Base-by-base conservation (phyloP, 306 rosid species). In the Rosa chinensis region DNA sequence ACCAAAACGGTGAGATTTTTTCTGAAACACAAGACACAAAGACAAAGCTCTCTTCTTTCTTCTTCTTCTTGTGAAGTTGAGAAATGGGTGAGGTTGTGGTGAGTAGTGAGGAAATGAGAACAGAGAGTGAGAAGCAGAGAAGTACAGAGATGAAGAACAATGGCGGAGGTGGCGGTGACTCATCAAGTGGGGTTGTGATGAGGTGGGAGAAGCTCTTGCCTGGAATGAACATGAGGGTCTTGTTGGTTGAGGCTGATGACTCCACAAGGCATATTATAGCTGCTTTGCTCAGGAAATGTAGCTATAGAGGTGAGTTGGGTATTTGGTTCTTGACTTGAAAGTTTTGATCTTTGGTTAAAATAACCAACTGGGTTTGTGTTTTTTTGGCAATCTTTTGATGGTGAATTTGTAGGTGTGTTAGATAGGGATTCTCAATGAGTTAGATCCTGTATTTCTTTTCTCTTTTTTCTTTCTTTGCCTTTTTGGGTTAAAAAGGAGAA, bases 251-350 rank as follows among this genome's bases (percentile, higher is more conserved):
- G 82, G 90, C 99, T 5, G 99, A 96, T 80, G 99, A 96, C 43
- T 96, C 94, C 59, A 96, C 99, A 5, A 86, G 99, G 49, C 99
- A 96, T 85, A 91, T 96, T 82, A 89, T 96, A 11, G 80, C 93
- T 11, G 97, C 98, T 28, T 97, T 96, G 83, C 98, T 96, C 23
- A 88, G 98, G 74, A 96, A 96, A 88, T 96, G 98, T 78, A 84
- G 88, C 83, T 96, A 93, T 82, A 92, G 85, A 91, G 99, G 99
- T 96, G 6, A 7, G 84, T 72, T 67, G 40, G 66, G 25, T n/a
- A 50, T 64, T 53, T 23, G 21, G 67, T 3, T 12, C 28, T 16
- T 21, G 9, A 14, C 12, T 68, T 56, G 0, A 32, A 25, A 14
- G 47, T 62, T 2, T 66, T 18, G 10, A 8, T 77, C 47, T 66